These are phyloP conservation scores for Serendipita sp. DNA, from an alignment of 768 basidiomycete species.

Conservation along the genomic window DNA sequence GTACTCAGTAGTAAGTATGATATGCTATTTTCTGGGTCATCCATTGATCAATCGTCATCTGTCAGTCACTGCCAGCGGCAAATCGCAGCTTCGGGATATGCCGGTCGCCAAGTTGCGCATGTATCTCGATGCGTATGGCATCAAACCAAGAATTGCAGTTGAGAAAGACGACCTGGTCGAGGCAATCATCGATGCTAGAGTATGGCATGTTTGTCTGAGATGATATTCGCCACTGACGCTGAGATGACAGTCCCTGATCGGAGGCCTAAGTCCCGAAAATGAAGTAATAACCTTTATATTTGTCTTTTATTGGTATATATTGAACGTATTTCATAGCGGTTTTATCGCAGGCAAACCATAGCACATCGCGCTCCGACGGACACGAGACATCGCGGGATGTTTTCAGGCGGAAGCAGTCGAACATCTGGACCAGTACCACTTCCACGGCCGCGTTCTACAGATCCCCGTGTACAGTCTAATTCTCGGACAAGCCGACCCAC, in stretches of 20 bases:
- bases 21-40: not conserved
- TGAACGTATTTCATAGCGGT: not conserved
- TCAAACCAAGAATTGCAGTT: conserved; percentile 35
- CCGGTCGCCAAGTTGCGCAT: conserved; percentile 47
- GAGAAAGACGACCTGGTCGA: conserved; percentile 72
- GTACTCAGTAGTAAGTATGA: conserved; percentile 39
- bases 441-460: not conserved
- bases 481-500: not conserved
- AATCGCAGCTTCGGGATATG: conserved; percentile 35
- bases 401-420: not conserved
- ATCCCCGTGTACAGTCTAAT: not conserved
- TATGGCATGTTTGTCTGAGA: conserved; percentile 19
- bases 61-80: conserved; percentile 54
- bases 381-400: not conserved
- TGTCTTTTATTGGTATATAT: not conserved
- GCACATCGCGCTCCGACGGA: not conserved
- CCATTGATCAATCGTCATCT: not conserved
- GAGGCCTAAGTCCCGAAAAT: not conserved
- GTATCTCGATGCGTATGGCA: conserved; percentile 55
- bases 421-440: not conserved
- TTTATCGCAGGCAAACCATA: conserved; percentile 3
- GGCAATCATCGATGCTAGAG: conserved; percentile 33
- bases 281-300: not conserved
- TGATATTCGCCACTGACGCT: not conserved
- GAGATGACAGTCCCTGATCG: not conserved